Conservation (phyloP, 2,329 filamentous ascomycete species). For the Raffaelea albimanens region DNA sequence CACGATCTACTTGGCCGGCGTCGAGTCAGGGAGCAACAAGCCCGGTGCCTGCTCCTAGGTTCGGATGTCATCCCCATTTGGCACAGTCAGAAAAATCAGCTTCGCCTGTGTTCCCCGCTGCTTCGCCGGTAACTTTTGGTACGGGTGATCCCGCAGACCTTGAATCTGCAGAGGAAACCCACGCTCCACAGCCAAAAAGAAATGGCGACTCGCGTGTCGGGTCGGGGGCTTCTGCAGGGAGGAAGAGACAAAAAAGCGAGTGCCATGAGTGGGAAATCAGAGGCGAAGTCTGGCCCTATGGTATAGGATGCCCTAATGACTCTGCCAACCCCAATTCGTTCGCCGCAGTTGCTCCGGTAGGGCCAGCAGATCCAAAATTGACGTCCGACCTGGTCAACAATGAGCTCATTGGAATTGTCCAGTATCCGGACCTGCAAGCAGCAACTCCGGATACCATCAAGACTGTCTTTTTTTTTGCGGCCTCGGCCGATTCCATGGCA, state of each 20-base stretch:
- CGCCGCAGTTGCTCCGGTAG: background rate
- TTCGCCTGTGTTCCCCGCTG: too few species aligned
- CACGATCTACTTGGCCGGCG: constrained; percentile 26
- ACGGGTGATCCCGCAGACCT: too few species aligned
- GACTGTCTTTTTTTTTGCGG: constrained; percentile 30
- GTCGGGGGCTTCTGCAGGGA: too few species aligned
- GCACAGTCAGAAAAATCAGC: too few species aligned
- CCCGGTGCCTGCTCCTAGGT: background rate
- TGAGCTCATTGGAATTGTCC: constrained; percentile 26
- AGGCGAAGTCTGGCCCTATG: too few species aligned
- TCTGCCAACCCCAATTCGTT: background rate
- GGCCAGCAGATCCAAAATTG: constrained; percentile 14
- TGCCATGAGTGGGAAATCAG: too few species aligned
- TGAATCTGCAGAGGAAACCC: too few species aligned
- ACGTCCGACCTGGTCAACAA: constrained; percentile 21
- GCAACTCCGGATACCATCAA: constrained; percentile 23
- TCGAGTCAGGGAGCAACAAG: background rate
- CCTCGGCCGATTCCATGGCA: constrained; percentile 12
- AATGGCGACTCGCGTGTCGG: too few species aligned
- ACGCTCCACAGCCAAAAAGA: too few species aligned
- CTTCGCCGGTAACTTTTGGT: too few species aligned
- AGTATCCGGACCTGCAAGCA: constrained; percentile 25
- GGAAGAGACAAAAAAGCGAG: background rate
- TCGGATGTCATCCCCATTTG: background rate
- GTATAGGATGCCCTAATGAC: too few species aligned